Evolutionary conservation across 345 rosid species (phyloP).

Genomic region (Sisymbrium altissimum): DNA sequence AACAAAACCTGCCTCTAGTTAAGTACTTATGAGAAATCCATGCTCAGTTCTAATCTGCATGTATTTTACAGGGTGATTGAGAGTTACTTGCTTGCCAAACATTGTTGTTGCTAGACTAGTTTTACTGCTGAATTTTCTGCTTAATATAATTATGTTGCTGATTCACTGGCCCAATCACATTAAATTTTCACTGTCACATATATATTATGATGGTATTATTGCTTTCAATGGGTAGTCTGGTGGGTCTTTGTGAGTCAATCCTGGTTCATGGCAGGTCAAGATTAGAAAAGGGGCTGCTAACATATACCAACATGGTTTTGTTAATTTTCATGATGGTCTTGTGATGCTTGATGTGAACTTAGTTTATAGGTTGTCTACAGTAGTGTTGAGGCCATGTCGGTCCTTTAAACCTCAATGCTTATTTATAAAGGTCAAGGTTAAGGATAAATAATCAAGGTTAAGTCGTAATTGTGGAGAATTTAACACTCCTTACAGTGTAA

Average conservation of each 20-base stretch:
- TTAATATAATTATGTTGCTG: background rate
- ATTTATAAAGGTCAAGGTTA: background rate
- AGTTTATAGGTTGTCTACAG: background rate
- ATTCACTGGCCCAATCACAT: background rate
- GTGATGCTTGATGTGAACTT: background rate
- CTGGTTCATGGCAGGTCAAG: background rate
- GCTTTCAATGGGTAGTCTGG: background rate
- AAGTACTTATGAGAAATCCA: background rate
- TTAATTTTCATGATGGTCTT: background rate
- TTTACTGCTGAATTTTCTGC: background rate
- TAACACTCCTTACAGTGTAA: background rate
- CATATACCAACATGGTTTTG: background rate
- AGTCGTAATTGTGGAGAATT: background rate
- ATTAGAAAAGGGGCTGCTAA: background rate
- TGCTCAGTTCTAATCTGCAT: background rate
- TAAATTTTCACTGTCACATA: background rate
- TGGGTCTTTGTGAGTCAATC: background rate
- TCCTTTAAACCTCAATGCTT: background rate
- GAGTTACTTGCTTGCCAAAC: background rate
- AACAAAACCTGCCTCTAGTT: slow-evolving; percentile 3
- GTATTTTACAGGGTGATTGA: background rate
- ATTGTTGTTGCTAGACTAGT: background rate
- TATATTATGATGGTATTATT: background rate
- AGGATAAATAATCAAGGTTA: background rate
- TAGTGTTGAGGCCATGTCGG: background rate